phyloP scores from a whole-genome alignment of 129 eudicot genomes.

The Tagetes patula region DNA sequence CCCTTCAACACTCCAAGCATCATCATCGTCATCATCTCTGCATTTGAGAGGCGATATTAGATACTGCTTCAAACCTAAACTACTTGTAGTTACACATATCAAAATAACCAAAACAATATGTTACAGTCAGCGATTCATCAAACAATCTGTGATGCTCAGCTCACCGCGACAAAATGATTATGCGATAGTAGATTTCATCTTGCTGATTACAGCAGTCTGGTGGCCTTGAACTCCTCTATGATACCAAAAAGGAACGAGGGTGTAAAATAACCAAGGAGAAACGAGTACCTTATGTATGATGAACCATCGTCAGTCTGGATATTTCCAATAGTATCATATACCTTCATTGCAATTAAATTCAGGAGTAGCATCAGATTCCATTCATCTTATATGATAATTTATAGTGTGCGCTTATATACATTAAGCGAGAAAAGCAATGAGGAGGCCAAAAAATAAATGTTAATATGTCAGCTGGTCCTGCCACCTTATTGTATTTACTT shows the following conservation, averaged over 20 bases:
- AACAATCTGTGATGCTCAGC: conserved; percentile 8
- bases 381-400: conserved; percentile 2
- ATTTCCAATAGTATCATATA: conserved; percentile 73
- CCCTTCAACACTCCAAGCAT: conserved; percentile 88
- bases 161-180: conserved; percentile 3
- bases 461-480: conserved; percentile 7
- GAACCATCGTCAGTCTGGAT: conserved; percentile 69
- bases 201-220: conserved; percentile 11
- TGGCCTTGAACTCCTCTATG: conserved; percentile 22
- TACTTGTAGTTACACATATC: conserved; percentile 16
- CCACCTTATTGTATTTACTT: conserved; percentile 2
- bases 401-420: background rate
- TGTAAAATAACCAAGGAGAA: background rate
- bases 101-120: conserved; percentile 17
- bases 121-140: background rate
- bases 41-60: conserved; percentile 37
- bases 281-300: conserved; percentile 57
- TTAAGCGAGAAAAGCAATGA: background rate
- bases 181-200: conserved; percentile 5
- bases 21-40: conserved; percentile 93
- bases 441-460: conserved; percentile 6
- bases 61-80: conserved; percentile 20
- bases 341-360: conserved; percentile 48
- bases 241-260: conserved; percentile 10
- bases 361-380: conserved; percentile 26